Percentiles rank a stretch among this genome's conserved stretches.
phyloP scores from a whole-genome alignment of 2,329 filamentous ascomycete species.

The Beauveria brongniartii region DNA sequence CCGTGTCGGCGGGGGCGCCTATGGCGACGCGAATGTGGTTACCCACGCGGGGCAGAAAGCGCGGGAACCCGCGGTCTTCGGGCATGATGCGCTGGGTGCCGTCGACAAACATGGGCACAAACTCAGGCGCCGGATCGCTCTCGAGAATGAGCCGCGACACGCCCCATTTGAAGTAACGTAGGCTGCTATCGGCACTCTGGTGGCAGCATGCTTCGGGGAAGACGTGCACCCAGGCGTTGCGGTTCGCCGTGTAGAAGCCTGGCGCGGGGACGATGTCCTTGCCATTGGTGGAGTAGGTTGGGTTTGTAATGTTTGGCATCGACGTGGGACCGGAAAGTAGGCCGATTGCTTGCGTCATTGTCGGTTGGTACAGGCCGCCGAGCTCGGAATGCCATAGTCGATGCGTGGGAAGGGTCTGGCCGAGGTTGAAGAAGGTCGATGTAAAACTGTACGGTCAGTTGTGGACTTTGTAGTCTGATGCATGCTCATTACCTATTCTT shows the following conservation, averaged over 20 bases:
- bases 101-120: conserved; percentile 92
- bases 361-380: conserved; percentile 86
- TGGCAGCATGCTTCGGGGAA: conserved; percentile 95
- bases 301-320: conserved; percentile 41
- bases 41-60: conserved; percentile 68
- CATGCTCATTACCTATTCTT: conserved; percentile 57
- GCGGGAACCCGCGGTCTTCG: conserved; percentile 69
- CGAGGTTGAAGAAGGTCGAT: conserved; percentile 75
- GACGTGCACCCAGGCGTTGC: conserved; percentile 82
- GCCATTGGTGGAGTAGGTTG: conserved; percentile 58
- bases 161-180: conserved; percentile 99
- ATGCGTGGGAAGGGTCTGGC: conserved; percentile 87
- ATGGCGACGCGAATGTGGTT: conserved; percentile 67
- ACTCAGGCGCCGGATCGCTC: conserved; percentile 74
- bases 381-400: conserved; percentile 67
- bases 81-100: conserved; percentile 85
- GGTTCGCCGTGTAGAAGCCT: conserved; percentile 60
- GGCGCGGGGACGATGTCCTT: conserved; percentile 61
- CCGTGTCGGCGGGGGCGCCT: conserved; percentile 67
- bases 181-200: conserved; percentile 67
- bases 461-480: background rate
- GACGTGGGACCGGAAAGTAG: conserved; percentile 54
- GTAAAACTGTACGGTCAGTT: conserved; percentile 42
- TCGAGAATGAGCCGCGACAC: conserved; percentile 87
- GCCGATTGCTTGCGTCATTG: conserved; percentile 75